phyloP scores from a whole-genome alignment of 495 filamentous ascomycete species.

The Tetracladium setigerum region DNA sequence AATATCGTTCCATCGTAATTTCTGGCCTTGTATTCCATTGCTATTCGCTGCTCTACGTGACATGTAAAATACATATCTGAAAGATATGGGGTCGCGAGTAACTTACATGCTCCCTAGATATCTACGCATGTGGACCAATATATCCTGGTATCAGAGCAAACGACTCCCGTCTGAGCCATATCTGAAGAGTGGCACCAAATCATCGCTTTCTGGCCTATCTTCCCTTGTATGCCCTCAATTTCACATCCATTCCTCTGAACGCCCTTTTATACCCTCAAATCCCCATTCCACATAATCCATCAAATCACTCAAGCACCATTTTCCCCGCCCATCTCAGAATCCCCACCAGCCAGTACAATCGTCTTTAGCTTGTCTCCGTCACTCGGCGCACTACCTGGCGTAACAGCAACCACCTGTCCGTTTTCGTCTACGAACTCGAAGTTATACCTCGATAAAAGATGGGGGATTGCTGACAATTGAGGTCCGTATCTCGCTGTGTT shows the following conservation, averaged over 20 bases:
- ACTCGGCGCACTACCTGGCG: conserved; percentile 58
- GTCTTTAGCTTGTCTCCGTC: conserved; percentile 47
- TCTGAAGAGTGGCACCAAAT: no score
- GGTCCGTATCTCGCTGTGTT: conserved; percentile 93
- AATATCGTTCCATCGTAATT: no score
- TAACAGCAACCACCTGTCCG: conserved; percentile 78
- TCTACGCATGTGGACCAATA: no score
- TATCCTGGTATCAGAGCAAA: no score
- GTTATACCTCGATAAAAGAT: conserved; percentile 86
- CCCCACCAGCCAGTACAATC: conserved; percentile 70
- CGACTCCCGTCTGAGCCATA: no score
- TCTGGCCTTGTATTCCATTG: no score
- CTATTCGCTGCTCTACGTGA: no score
- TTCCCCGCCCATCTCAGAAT: conserved; percentile 12
- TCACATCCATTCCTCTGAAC: conserved; percentile 9
- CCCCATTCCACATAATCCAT: background rate
- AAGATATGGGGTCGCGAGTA: no score
- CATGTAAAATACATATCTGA: no score
- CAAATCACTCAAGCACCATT: background rate
- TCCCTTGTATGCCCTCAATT: background rate
- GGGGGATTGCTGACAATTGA: conserved; percentile 91
- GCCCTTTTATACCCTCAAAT: conserved; percentile 6
- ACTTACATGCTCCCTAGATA: no score
- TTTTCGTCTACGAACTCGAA: conserved; percentile 98
- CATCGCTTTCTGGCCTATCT: background rate